Base-by-base conservation (phyloP, 2,329 filamentous ascomycete genomes). In the Monilinia polystroma region DNA sequence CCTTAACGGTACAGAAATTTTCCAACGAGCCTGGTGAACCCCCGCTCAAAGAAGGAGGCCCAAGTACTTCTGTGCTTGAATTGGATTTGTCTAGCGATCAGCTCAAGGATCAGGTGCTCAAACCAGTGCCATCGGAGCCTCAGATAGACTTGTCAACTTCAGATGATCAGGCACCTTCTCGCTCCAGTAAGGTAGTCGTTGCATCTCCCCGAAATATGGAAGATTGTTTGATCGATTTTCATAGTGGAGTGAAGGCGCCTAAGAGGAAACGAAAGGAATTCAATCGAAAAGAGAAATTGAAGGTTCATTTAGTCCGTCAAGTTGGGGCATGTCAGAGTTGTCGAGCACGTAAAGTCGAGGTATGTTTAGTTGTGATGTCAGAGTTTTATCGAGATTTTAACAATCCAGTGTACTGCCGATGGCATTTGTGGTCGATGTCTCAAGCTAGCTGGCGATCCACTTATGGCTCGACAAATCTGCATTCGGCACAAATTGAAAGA, bases 401-500 rank as follows among this genome's bases (percentile, higher is more conserved):
- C 51, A 8, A 23, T 35, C 2, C 10, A 72, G 70, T 72, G 70
- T 53, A 67, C 69, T 26, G 41, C 62, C 6, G 65, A 66, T 55
- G 69, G 63, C 2, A 64, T 70, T 23, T 72, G 69, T 49, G 57
- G 57, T 26, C 60, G 64, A 59, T 72, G 69, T 41, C 38, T 68
- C 11, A 68, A 67, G 20, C 26, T 59, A 20, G 69, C 63, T 14
- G 60, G 65, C 7, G 53, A 69, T 49, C 45, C 56, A 29, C 8
- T 56, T 4, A 41, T 72, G 51, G 68, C 68, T 10, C 29, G 45
- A 43, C 62, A 67, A 20, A 72, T 72, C 8, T 72, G 69, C 45
- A 43, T 72, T 5, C 67, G 70, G 11, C 66, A 60, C 12, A 72
- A 63, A 41, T 58, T 72, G 32, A 64, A 68, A 56, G 69, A 71